Evolutionary conservation across 2,329 filamentous ascomycete species (phyloP).

Genomic region (Sporothrix luriei): DNA sequence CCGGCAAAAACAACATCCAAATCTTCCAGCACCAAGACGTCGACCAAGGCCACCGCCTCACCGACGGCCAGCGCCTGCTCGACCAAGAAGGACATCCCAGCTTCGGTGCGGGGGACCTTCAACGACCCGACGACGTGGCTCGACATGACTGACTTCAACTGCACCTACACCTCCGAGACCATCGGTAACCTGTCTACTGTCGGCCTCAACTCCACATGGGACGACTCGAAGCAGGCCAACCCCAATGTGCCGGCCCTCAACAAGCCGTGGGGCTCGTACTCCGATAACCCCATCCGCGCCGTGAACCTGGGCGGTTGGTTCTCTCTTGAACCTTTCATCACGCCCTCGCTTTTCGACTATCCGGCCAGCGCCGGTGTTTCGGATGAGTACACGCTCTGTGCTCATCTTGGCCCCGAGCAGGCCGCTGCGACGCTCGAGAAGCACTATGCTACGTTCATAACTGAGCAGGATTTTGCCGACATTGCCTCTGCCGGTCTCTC

Average conservation of each 20-base stretch:
- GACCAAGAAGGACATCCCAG: slow-evolving; percentile 21
- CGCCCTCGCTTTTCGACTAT: slow-evolving; percentile 78
- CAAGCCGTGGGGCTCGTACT: slow-evolving; percentile 75
- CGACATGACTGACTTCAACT: slow-evolving; percentile 87
- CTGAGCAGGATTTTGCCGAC: slow-evolving; percentile 77
- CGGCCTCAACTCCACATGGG: slow-evolving; percentile 82
- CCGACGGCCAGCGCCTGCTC: slow-evolving; percentile 11
- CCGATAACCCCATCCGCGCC: slow-evolving; percentile 76
- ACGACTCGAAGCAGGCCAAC: slow-evolving; percentile 79
- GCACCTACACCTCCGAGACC: slow-evolving; percentile 83
- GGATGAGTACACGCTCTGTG: slow-evolving; percentile 82
- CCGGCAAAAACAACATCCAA: not conserved
- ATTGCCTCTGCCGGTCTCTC: slow-evolving; percentile 88
- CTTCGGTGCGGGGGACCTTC: slow-evolving; percentile 16
- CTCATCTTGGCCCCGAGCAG: slow-evolving; percentile 66
- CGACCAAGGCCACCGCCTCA: not conserved
- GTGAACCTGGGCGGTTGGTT: slow-evolving; percentile 96
- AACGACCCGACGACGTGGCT: slow-evolving; percentile 61
- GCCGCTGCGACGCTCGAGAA: slow-evolving; percentile 72
- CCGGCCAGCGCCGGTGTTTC: slow-evolving; percentile 68
- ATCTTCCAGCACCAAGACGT: not conserved
- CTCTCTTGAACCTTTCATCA: slow-evolving; percentile 91
- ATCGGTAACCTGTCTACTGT: slow-evolving; percentile 89
- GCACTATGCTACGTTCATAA: slow-evolving; percentile 89
- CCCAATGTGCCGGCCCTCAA: slow-evolving; percentile 76